Base-by-base conservation (phyloP, 2,329 filamentous ascomycete genomes). In the Zelopaecilomyces penicillatus region DNA sequence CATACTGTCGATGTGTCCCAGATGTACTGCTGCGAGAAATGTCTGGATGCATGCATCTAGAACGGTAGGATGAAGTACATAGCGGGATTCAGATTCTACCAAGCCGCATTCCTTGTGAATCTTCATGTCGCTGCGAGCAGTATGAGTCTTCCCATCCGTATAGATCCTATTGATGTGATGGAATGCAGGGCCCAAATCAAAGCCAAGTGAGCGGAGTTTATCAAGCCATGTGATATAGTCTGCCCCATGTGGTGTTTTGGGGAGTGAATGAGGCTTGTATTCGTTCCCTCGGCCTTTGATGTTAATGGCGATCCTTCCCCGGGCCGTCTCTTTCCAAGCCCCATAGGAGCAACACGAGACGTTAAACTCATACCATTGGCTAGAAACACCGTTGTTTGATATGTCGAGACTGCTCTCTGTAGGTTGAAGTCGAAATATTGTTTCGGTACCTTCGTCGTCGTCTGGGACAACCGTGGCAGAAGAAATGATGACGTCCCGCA, bases 401-500 rank as follows among this genome's bases (percentile, higher is more conserved):
- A 34, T 9, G 9, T 12, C 9, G 28, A n/a, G 8, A 34, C 12
- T 9, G 9, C 19, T 19, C 19, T 19, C 19, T 19, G 19, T 19
- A 19, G 19, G 19, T 19, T 19, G 19, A 19, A 19, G 19, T 19
- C 19, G 19, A 19, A 19, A 19, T 19, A 19, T 19, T 19, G 59
- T 47, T 43, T 62, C 60, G 29, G 60, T 51, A 6, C 59, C 55
- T 30, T 60, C 35, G 11, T 46, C 58, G 9, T 54, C 50, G n/a
- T 63, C 57, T 0, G 59, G 61, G 3, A 55, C 52, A 1, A 56
- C 53, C 1, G 64, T 53, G 2, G 61, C 60, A 5, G 51, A 57
- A 35, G 57, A 52, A 19, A 65, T 61, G 30, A 49, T 48, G 4
- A 65, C 46, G 35, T 65, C 54, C 0, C 54, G 54, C 8, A 65